Base-by-base conservation (phyloP, 139 green algal genomes). In the Eudorina sp. region DNA sequence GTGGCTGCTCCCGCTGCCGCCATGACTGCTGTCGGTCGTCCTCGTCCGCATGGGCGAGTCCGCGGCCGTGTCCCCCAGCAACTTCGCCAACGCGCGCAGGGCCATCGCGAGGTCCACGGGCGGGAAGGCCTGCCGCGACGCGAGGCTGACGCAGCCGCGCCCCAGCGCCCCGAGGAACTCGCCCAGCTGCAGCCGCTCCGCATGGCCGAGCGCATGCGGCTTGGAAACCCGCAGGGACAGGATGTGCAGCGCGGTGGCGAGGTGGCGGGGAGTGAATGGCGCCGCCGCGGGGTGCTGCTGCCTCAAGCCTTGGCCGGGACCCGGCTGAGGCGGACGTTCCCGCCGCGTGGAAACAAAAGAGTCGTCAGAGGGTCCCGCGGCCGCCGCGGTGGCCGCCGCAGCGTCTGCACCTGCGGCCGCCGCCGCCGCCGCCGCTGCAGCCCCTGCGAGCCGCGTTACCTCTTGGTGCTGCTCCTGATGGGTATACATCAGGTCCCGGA, bases 81-180 rank as follows among this genome's bases (percentile, higher is more conserved):
- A 25, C 58, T 34, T 51, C 18, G 79, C 79, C 38, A 85, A 38
- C 9, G 79, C 55, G 4, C 79, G 40, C 58, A 85, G 40, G 13
- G 58, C 38, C 79, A 85, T 85, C 31, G 55, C 43, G 25, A 85
- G 58, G 58, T 85, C 79, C 36, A 27, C 27, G 27, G 79, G 79
- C 2, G 40, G 18, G 41, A 85, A 85, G 60, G 38, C 8, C 23
- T 38, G 29, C 45, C 25, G 13, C 38, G 78, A 18, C 25, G 53
- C 9, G 58, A 85, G 55, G 27, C 7, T 27, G 23, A 21, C 79
- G 43, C 79, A 85, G 7, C 18, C 79, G 13, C 58, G 40, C 8
- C 79, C 55, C 4, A 85, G 55, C 38, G 55, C 55, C 23, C 55
- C 38, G 29, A 85, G 29, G 27, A 74, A 85, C 13, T 74, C 79